A percentile compares a stretch with the other conserved stretches of the same genome.
Conservation (phyloP, 2,329 filamentous ascomycete genomes). For the Neophaeococcomyces aloes region DNA sequence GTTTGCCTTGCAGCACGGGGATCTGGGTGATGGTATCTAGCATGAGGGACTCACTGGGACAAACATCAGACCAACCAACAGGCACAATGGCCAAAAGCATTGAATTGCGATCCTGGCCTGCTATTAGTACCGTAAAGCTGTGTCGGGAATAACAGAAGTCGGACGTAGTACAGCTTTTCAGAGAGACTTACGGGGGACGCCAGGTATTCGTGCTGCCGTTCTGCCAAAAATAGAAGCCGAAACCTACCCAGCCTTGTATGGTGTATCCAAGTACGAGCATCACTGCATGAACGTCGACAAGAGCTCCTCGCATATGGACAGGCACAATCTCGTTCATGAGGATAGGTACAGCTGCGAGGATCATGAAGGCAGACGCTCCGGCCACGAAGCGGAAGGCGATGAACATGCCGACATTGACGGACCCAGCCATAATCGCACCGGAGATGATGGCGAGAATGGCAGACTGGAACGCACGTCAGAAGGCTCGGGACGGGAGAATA, state of each 20-base stretch:
- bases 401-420: slow-evolving; percentile 16
- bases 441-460: slow-evolving; percentile 14
- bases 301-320: slow-evolving; percentile 13
- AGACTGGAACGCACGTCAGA: no score
- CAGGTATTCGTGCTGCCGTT: slow-evolving; percentile 18
- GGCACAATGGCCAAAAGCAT: slow-evolving; percentile 14
- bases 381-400: slow-evolving; percentile 19
- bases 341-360: slow-evolving; percentile 17
- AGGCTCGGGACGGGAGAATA: no score
- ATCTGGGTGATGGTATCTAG: no score
- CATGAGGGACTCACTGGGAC: slow-evolving; percentile 17
- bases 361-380: slow-evolving; percentile 18
- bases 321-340: slow-evolving; percentile 20
- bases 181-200: slow-evolving; percentile 14
- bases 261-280: slow-evolving; percentile 16
- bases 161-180: no score
- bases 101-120: no score
- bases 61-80: slow-evolving; percentile 14
- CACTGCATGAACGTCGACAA: slow-evolving; percentile 17
- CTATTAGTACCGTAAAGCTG: no score
- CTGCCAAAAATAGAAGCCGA: slow-evolving; percentile 19
- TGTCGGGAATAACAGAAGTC: no score
- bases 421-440: slow-evolving; percentile 13
- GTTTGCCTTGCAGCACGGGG: no score
- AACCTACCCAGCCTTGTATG: slow-evolving; percentile 16